phyloP scores from a whole-genome alignment of 495 filamentous ascomycete species.

The Daldinia bambusicola region DNA sequence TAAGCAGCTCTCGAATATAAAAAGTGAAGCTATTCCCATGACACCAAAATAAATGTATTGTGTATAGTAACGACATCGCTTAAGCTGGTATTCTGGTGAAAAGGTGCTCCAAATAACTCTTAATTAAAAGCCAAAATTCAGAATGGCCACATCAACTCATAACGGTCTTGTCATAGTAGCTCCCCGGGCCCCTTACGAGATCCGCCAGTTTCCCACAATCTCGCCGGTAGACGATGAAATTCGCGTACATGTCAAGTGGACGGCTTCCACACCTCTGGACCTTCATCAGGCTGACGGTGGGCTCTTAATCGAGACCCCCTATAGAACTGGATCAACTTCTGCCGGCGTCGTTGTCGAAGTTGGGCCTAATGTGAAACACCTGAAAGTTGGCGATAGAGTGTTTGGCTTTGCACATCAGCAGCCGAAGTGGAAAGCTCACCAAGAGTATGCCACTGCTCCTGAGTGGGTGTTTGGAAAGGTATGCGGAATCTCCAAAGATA shows the following conservation, averaged over 20 bases:
- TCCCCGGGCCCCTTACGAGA: conserved; percentile 50
- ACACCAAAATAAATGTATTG: background rate
- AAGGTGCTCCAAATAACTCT: background rate
- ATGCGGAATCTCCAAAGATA: background rate
- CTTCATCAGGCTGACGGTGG: conserved; percentile 65
- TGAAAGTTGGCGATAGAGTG: conserved; percentile 57
- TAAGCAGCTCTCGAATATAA: conserved; percentile 4
- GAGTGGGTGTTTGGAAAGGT: conserved; percentile 51
- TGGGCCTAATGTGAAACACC: conserved; percentile 51
- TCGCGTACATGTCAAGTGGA: conserved; percentile 58
- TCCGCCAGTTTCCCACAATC: conserved; percentile 51
- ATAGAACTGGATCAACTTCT: conserved; percentile 50
- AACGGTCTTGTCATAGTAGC: conserved; percentile 53
- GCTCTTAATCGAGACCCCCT: conserved; percentile 55
- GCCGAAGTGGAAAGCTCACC: conserved; percentile 55
- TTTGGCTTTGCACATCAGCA: conserved; percentile 60
- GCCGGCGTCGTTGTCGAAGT: conserved; percentile 59
- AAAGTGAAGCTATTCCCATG: background rate
- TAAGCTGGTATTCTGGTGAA: background rate
- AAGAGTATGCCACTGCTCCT: conserved; percentile 56
- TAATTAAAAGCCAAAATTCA: background rate
- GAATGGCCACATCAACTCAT: conserved; percentile 48
- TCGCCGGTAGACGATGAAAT: conserved; percentile 53
- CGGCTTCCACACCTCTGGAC: conserved; percentile 64
- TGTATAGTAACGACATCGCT: background rate